A percentile compares a stretch with the other conserved stretches of the same genome.
phyloP scores from a whole-genome alignment of 768 basidiomycete species.

The Austroboletus eburneus region DNA sequence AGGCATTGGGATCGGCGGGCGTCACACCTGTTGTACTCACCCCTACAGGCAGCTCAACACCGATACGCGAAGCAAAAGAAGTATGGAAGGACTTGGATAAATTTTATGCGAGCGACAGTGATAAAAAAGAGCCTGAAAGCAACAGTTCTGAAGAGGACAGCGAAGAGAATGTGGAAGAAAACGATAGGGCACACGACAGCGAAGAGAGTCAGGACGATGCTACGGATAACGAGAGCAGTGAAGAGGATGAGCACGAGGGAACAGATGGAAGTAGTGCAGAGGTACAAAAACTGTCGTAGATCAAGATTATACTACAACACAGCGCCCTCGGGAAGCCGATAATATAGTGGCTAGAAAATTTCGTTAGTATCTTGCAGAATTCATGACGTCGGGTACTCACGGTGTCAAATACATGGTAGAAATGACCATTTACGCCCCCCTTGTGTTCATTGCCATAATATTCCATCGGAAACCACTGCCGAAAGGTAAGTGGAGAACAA shows the following conservation, averaged over 20 bases:
- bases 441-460: conserved; percentile 53
- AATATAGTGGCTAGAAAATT: conserved; percentile 45
- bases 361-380: background rate
- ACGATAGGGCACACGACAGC: conserved; percentile 20
- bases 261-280: conserved; percentile 14
- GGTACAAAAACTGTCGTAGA: conserved; percentile 5
- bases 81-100: conserved; percentile 62
- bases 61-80: conserved; percentile 41
- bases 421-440: conserved; percentile 66
- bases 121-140: conserved; percentile 33
- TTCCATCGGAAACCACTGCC: conserved; percentile 72
- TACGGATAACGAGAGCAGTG: conserved; percentile 15
- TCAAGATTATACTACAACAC: conserved; percentile 28
- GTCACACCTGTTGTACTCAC: conserved; percentile 53
- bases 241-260: conserved; percentile 16
- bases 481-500: conserved; percentile 1
- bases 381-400: conserved; percentile 35
- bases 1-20: conserved; percentile 27
- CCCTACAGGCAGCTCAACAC: conserved; percentile 46
- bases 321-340: conserved; percentile 44
- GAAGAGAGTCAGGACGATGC: conserved; percentile 31
- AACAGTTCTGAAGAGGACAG: conserved; percentile 27
- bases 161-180: conserved; percentile 30
- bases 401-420: conserved; percentile 73
- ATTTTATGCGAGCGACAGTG: conserved; percentile 57